A percentile compares a stretch with the other conserved stretches of the same genome.
Conservation (phyloP, 768 basidiomycete genomes). For the Phaeolepiota aurea region DNA sequence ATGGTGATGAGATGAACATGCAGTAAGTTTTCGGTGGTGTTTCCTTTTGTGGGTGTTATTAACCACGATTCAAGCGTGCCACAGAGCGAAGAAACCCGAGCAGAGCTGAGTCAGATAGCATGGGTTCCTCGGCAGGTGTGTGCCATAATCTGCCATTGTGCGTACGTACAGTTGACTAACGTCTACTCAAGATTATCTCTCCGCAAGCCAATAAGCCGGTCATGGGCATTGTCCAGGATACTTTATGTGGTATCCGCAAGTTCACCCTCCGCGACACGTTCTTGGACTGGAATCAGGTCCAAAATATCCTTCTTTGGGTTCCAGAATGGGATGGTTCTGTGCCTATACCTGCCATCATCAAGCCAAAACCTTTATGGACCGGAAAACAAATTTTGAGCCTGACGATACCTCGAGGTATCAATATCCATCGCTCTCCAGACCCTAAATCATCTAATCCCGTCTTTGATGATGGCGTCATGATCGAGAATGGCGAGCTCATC, state of each 20-base stretch:
- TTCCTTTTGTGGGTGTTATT: constrained; percentile 4
- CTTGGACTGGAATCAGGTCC: constrained; percentile 91
- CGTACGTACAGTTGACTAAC: not conserved
- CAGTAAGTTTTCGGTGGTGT: constrained; percentile 57
- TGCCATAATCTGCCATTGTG: constrained; percentile 68
- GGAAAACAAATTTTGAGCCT: constrained; percentile 95
- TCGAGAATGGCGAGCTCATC: constrained; percentile 94
- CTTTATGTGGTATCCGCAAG: constrained; percentile 94
- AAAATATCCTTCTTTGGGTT: constrained; percentile 97
- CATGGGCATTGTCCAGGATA: constrained; percentile 99
- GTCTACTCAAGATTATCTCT: constrained; percentile 82
- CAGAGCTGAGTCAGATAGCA: constrained; percentile 95
- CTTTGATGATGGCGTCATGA: constrained; percentile 89
- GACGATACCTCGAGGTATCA: constrained; percentile 92
- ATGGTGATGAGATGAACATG: constrained; percentile 99
- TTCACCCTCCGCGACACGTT: constrained; percentile 94
- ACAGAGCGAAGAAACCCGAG: constrained; percentile 96
- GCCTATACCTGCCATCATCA: constrained; percentile 90
- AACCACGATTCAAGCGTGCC: constrained; percentile 64
- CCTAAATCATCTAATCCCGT: constrained; percentile 75
- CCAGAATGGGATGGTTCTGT: constrained; percentile 95
- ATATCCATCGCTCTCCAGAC: constrained; percentile 77
- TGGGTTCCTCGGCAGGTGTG: constrained; percentile 95
- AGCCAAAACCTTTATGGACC: constrained; percentile 96
- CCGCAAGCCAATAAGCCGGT: constrained; percentile 99